These are phyloP conservation scores for Lasiosphaeria ovina DNA, from an alignment of 495 filamentous ascomycete species.

Conservation along the genomic window DNA sequence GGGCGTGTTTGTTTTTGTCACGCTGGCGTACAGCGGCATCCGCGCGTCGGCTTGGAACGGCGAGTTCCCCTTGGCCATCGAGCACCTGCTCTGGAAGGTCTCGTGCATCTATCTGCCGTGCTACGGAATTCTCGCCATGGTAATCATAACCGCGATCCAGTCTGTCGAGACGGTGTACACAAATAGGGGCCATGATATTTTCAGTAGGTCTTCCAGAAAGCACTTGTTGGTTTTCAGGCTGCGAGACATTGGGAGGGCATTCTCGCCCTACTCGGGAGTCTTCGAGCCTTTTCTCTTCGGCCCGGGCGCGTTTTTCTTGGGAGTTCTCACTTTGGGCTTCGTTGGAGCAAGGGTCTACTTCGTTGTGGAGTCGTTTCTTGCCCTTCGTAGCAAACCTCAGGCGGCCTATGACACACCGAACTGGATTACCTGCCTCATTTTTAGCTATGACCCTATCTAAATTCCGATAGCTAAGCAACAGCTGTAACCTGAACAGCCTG, in stretches of 20 bases:
- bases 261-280: not conserved
- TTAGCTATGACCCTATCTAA: not conserved
- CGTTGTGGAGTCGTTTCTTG: not conserved
- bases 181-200: not conserved
- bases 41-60: conserved; percentile 3
- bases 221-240: not conserved
- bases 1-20: not conserved
- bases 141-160: not conserved
- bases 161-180: not conserved
- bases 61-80: not conserved
- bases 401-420: not conserved
- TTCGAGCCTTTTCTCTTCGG: not conserved
- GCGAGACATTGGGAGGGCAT: not conserved
- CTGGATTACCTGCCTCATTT: not conserved
- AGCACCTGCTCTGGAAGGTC: conserved; percentile 6
- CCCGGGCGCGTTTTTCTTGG: not conserved
- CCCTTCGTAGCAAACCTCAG: not conserved
- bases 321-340: not conserved
- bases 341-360: not conserved
- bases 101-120: conserved; percentile 2
- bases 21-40: not conserved
- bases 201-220: not conserved
- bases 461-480: no score
- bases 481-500: no score
- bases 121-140: not conserved